Evolutionary conservation across 2,329 filamentous ascomycete genomes (phyloP).

Genomic region (Fusarium poae): DNA sequence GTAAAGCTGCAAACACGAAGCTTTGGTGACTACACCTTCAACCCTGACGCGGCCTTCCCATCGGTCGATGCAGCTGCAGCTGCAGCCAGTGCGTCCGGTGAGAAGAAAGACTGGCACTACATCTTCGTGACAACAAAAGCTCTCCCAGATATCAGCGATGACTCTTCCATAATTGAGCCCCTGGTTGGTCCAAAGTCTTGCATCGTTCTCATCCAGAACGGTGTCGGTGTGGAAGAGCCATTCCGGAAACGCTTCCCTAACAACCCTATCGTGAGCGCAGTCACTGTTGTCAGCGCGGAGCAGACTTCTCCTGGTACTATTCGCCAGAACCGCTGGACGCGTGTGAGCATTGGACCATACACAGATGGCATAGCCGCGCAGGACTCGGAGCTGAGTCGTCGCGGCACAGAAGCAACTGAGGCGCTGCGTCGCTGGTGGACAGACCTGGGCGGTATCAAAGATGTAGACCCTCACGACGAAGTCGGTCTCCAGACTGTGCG

Average conservation of each 20-base stretch:
- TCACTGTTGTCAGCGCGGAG: constrained; percentile 77
- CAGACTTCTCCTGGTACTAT: constrained; percentile 73
- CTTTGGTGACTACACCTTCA: constrained; percentile 76
- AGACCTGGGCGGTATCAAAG: constrained; percentile 70
- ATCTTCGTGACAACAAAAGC: constrained; percentile 79
- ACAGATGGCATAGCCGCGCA: constrained; percentile 61
- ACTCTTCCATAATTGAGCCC: constrained; percentile 71
- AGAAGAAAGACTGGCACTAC: constrained; percentile 63
- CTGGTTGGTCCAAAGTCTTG: constrained; percentile 67
- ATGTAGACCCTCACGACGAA: constrained; percentile 74
- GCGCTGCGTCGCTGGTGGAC: constrained; percentile 67
- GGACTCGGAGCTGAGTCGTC: constrained; percentile 50
- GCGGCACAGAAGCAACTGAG: constrained; percentile 59
- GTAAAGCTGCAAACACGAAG: constrained; percentile 74
- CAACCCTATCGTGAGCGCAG: constrained; percentile 73
- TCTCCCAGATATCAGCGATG: constrained; percentile 72
- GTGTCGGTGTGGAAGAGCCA: constrained; percentile 76
- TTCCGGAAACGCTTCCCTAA: constrained; percentile 72
- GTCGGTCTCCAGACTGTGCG: constrained; percentile 76
- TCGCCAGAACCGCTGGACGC: constrained; percentile 79
- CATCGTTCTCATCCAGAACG: constrained; percentile 78
- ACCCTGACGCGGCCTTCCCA: constrained; percentile 71
- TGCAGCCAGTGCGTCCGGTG: constrained; percentile 34
- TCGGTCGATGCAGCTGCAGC: constrained; percentile 67
- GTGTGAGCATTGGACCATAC: constrained; percentile 77